Conservation (phyloP, 306 rosid species). For the Fragaria nilgerrensis region DNA sequence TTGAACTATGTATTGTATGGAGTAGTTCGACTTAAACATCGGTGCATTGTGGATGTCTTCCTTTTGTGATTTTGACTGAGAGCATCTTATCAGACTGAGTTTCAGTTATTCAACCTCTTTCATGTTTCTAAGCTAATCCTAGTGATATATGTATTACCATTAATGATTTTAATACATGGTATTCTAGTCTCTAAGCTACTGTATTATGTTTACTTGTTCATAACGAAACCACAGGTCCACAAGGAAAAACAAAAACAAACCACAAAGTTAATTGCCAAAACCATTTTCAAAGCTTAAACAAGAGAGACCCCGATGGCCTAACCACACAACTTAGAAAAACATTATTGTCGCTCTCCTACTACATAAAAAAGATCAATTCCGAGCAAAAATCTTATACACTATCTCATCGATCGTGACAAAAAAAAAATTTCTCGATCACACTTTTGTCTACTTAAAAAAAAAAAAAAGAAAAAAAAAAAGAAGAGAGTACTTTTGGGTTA, state of each 20-base stretch:
- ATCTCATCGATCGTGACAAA: not conserved
- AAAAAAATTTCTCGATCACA: not conserved
- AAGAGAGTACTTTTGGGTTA: no score
- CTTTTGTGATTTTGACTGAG: not conserved
- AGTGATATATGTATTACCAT: not conserved
- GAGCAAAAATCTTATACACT: not conserved
- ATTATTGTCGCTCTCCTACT: slow-evolving; percentile 1
- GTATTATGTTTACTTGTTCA: not conserved
- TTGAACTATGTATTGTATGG: no score
- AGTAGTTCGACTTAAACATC: no score
- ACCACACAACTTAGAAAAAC: not conserved
- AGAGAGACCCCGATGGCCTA: slow-evolving; percentile 11
- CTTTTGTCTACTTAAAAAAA: no score
- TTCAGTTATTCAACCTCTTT: not conserved
- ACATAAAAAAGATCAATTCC: not conserved
- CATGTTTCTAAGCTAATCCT: not conserved
- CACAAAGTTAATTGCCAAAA: not conserved
- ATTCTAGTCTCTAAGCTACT: not conserved
- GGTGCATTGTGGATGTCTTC: not conserved
- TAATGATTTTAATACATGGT: not conserved
- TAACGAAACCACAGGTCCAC: slow-evolving; percentile 1
- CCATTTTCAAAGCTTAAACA: not conserved
- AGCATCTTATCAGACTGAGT: not conserved
- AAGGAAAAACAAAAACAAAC: not conserved
- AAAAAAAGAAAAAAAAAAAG: no score